phyloP scores from a whole-genome alignment of 371 early-diverging fungal genomes.

The Apophysomyces ossiformis region DNA sequence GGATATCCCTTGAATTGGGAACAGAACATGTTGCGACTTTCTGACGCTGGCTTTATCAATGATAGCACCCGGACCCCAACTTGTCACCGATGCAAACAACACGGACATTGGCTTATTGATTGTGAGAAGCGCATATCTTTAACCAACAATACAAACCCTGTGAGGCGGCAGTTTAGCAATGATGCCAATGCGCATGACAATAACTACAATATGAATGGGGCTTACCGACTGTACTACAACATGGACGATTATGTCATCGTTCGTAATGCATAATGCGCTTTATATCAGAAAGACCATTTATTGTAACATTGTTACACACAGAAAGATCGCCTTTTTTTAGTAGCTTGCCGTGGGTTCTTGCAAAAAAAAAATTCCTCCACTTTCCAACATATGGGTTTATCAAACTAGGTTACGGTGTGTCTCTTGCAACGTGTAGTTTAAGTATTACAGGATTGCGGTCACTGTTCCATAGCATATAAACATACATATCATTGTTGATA shows the following conservation, averaged over 20 bases:
- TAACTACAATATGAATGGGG: background rate
- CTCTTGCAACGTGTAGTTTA: too few relatives aligned
- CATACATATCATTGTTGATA: too few relatives aligned
- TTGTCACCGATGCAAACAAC: conserved; percentile 19
- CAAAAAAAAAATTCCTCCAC: too few relatives aligned
- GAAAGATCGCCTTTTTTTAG: too few relatives aligned
- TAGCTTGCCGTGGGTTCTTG: too few relatives aligned
- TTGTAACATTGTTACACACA: too few relatives aligned
- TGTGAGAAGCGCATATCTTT: conserved; percentile 1
- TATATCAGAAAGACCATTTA: too few relatives aligned
- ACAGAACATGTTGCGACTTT: conserved; percentile 16
- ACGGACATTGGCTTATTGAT: conserved; percentile 24
- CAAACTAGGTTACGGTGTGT: too few relatives aligned
- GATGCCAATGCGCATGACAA: background rate
- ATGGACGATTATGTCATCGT: conserved; percentile 21
- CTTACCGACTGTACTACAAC: conserved; percentile 21
- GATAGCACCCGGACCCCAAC: conserved; percentile 16
- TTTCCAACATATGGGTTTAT: too few relatives aligned
- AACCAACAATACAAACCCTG: background rate
- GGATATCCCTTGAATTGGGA: conserved; percentile 17
- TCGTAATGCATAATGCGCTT: conserved; percentile 10
- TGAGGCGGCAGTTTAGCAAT: background rate
- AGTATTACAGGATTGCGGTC: too few relatives aligned
- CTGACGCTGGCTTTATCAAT: conserved; percentile 24
- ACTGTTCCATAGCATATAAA: too few relatives aligned